These are phyloP conservation scores for Cubamyces sp. DNA, from an alignment of 768 basidiomycete genomes.

Conservation along the genomic window DNA sequence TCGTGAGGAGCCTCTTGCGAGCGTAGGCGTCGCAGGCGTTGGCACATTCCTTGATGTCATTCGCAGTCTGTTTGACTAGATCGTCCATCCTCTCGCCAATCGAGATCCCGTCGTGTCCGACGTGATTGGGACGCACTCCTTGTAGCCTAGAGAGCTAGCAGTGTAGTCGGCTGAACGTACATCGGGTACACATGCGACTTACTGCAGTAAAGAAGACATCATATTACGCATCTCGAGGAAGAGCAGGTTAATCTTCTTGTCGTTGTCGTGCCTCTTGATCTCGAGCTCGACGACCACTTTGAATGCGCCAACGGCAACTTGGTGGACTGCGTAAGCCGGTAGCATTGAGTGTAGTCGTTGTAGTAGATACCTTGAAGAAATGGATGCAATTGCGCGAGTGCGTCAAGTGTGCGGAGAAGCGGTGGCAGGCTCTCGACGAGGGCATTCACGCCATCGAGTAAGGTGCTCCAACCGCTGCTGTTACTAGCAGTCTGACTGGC, in stretches of 20 bases:
- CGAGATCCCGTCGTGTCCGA: slow-evolving; percentile 38
- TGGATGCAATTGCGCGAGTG: slow-evolving; percentile 32
- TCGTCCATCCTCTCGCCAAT: slow-evolving; percentile 40
- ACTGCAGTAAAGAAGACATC: slow-evolving; percentile 52
- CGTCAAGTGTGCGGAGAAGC: slow-evolving; percentile 33
- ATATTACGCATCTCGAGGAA: slow-evolving; percentile 56
- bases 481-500: too few relatives aligned
- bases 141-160: slow-evolving; percentile 31
- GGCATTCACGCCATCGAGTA: slow-evolving; percentile 26
- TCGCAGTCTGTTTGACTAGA: slow-evolving; percentile 33
- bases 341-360: not conserved
- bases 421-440: slow-evolving; percentile 33
- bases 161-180: slow-evolving; percentile 22
- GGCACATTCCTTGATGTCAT: slow-evolving; percentile 38
- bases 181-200: slow-evolving; percentile 15
- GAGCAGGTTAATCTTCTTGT: slow-evolving; percentile 50
- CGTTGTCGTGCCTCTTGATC: slow-evolving; percentile 52
- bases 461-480: not conserved
- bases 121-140: slow-evolving; percentile 26
- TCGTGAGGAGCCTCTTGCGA: slow-evolving; percentile 35
- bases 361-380: slow-evolving; percentile 29
- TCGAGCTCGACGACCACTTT: slow-evolving; percentile 53
- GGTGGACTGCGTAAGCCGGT: not conserved
- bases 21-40: slow-evolving; percentile 39
- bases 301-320: slow-evolving; percentile 55